phyloP scores from a whole-genome alignment of 768 basidiomycete genomes.

The Boletus pseudopeckii region DNA sequence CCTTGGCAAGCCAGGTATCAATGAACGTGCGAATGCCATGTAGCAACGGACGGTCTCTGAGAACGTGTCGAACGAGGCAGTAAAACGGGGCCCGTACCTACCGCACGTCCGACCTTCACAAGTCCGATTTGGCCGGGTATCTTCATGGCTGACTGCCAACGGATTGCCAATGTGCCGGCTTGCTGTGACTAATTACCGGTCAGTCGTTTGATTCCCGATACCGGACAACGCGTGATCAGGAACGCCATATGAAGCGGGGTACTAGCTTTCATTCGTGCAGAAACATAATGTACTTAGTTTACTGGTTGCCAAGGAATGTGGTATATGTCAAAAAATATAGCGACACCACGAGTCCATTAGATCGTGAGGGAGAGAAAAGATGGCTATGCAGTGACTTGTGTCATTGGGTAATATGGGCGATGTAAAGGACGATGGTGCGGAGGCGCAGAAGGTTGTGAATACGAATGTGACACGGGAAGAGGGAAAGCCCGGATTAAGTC shows the following conservation, averaged over 20 bases:
- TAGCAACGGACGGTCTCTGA: too few relatives aligned
- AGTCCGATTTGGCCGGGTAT: conserved; percentile 4
- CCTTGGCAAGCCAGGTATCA: too few relatives aligned
- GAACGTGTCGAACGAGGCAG: not conserved
- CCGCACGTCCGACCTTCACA: not conserved
- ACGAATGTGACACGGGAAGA: conserved; percentile 36
- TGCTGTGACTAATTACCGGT: not conserved
- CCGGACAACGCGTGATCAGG: not conserved
- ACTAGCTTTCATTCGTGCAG: not conserved
- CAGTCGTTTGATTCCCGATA: conserved; percentile 1
- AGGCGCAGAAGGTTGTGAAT: conserved; percentile 17
- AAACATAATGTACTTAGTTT: not conserved
- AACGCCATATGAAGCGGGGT: not conserved
- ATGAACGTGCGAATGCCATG: too few relatives aligned
- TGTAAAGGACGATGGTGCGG: conserved; percentile 27
- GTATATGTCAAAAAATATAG: conserved; percentile 34
- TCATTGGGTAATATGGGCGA: conserved; percentile 15
- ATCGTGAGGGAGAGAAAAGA: not conserved
- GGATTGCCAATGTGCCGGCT: not conserved
- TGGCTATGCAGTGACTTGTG: conserved; percentile 25
- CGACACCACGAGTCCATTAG: conserved; percentile 27
- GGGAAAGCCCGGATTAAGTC: conserved; percentile 50
- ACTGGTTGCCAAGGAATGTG: conserved; percentile 18
- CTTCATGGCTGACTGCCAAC: too few relatives aligned
- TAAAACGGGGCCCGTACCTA: not conserved